These are phyloP conservation scores for Penicillium nucicola DNA, from an alignment of 495 filamentous ascomycete species.

Conservation along the genomic window DNA sequence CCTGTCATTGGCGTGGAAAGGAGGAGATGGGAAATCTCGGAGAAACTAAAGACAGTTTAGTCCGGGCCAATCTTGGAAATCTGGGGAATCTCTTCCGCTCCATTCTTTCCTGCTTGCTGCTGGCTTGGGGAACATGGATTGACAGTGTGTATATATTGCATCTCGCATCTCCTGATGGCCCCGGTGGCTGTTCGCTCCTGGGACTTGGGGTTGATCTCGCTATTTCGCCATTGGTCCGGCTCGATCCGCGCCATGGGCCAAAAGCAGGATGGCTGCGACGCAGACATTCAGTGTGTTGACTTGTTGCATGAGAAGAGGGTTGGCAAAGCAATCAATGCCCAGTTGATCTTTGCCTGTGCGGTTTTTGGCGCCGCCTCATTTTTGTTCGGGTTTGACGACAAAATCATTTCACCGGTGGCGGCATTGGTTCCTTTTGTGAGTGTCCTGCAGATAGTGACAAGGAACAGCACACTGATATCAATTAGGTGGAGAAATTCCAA, in stretches of 20 bases:
- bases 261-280: conserved; percentile 4
- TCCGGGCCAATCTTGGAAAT: conserved; percentile 9
- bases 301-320: conserved; percentile 5
- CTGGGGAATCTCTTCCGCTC: conserved; percentile 8
- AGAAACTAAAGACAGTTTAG: conserved; percentile 10
- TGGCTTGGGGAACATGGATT: too few species aligned
- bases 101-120: too few species aligned
- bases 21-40: conserved; percentile 21
- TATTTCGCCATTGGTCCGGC: conserved; percentile 5
- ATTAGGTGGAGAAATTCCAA: conserved; percentile 33
- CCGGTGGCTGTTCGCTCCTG: not conserved
- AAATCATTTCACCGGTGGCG: conserved; percentile 38
- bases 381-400: conserved; percentile 39
- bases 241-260: conserved; percentile 4
- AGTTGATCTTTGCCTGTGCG: conserved; percentile 29
- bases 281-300: conserved; percentile 24
- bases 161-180: conserved; percentile 2
- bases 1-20: too few species aligned
- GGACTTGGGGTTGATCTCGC: conserved; percentile 1
- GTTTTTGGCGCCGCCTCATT: conserved; percentile 37
- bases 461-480: not conserved
- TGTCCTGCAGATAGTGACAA: not conserved
- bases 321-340: conserved; percentile 20
- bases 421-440: conserved; percentile 36
- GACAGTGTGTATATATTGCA: too few species aligned